Evolutionary conservation across 768 basidiomycete genomes (phyloP), one percentile per base, ranked within the genome.

Genomic region (Podaxis sp.): DNA sequence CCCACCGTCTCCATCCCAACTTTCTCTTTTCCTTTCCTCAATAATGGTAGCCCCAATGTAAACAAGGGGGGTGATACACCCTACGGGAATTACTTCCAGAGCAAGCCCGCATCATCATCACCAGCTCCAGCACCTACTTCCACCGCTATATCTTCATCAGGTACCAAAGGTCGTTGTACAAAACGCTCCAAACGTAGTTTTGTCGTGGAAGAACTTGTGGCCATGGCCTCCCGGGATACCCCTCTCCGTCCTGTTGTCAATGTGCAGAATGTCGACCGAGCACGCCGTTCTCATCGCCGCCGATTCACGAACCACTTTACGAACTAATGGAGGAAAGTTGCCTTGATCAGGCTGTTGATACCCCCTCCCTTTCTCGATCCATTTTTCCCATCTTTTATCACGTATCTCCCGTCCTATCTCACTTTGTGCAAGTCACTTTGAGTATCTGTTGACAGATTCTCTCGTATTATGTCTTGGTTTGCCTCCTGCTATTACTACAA

Each of bases 1-100:
- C 59, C 65, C 4, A 44, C 63, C 37, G 38, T 65, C 37, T 28
- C 61, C 35, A 64, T 65, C 54, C 62, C 61, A 37, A 57, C 50
- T 46, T 46, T 64, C 62, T 47, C 52, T 11, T 25, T 59, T 1
- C 57, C 52, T 25, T 18, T n/a, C 35, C 6, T 38, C 6, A 48
- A 18, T 2, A 23, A 23, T 23, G 47, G 47, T 16, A 44, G 42
- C 16, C 42, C 42, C n/a, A 44, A 44, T 5, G 32, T 32, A 9
- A 44, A 16, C 42, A 18, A 18, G 42, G 18, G 16, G 18, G 18
- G 16, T 6, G 6, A 16, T 44, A 5, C 42, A 18, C 18, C 42
- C 5, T 18, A 44, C 18, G 32, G 32, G 32, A 32, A 6, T 2
- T 32, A 32, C 32, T 6, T 44, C 14, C 42, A 44, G 18, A 18